phyloP scores from a whole-genome alignment of 768 basidiomycete species.

The Leccinum truebloodii region DNA sequence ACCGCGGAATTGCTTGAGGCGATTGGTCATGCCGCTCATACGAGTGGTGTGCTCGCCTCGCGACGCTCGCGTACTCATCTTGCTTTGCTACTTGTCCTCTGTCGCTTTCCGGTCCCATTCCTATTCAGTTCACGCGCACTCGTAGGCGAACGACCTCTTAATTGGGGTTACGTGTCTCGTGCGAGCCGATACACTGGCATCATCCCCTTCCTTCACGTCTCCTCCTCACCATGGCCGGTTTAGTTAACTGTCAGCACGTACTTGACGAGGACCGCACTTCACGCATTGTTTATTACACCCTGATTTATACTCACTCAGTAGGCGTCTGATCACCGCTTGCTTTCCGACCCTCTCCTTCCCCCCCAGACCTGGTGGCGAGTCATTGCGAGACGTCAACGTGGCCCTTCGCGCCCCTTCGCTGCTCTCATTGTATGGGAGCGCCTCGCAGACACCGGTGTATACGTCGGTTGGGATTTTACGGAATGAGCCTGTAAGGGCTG shows the following conservation, averaged over 20 bases:
- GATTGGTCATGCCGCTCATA: conserved; percentile 48
- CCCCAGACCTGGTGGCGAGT: conserved; percentile 23
- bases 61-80: conserved; percentile 51
- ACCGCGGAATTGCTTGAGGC: conserved; percentile 51
- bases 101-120: conserved; percentile 47
- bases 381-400: conserved; percentile 28
- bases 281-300: conserved; percentile 47
- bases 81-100: conserved; percentile 43
- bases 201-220: conserved; percentile 37
- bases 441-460: conserved; percentile 24
- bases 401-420: conserved; percentile 22
- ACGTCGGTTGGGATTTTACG: conserved; percentile 26
- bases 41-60: conserved; percentile 54
- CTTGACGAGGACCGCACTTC: conserved; percentile 26
- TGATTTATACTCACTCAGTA: conserved; percentile 38
- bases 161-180: conserved; percentile 79
- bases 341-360: conserved; percentile 23
- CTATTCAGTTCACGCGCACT: conserved; percentile 54
- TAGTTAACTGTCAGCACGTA: conserved; percentile 26
- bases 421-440: conserved; percentile 39
- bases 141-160: conserved; percentile 79
- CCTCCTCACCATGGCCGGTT: conserved; percentile 23
- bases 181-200: conserved; percentile 73
- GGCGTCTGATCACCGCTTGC: conserved; percentile 50
- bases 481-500: conserved; percentile 30